A percentile compares a stretch with the other conserved stretches of the same genome.
Evolutionary conservation across 306 rosid genomes (phyloP).

Genomic region (Hylodesmum podocarpum): DNA sequence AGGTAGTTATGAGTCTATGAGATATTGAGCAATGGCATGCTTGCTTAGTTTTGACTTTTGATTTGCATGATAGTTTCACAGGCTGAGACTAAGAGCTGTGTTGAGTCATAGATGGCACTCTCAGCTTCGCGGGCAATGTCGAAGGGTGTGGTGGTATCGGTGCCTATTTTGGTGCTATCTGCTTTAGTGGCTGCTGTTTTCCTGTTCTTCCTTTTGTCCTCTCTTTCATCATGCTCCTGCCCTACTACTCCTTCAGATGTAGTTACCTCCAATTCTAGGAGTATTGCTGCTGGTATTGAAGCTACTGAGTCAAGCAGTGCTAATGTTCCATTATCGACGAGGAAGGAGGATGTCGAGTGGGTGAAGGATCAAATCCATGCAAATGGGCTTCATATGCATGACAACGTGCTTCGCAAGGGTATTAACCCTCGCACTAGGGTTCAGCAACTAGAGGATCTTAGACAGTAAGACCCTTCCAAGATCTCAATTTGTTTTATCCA

Average conservation of each 20-base stretch:
- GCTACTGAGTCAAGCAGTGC: constrained; percentile 2
- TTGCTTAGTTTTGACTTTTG: constrained; percentile 3
- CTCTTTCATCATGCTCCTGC: constrained; percentile 81
- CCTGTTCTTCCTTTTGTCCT: constrained; percentile 64
- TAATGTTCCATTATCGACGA: constrained; percentile 26
- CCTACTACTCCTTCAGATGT: constrained; percentile 36
- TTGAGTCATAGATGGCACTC: constrained; percentile 46
- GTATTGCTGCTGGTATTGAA: neutral
- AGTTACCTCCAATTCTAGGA: neutral
- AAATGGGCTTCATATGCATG: constrained; percentile 84
- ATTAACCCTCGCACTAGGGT: constrained; percentile 85
- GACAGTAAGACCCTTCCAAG: constrained; percentile 45
- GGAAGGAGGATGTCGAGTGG: constrained; percentile 83
- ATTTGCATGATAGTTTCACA: constrained; percentile 11
- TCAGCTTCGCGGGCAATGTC: constrained; percentile 55
- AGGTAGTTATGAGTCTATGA: neutral
- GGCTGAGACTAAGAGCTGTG: neutral
- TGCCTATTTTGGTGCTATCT: constrained; percentile 68
- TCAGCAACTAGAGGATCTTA: constrained; percentile 83
- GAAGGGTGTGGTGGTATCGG: constrained; percentile 67
- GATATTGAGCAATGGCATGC: neutral
- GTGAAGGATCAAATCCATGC: constrained; percentile 71
- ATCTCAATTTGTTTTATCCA: neutral
- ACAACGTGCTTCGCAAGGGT: constrained; percentile 87
- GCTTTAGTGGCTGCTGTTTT: constrained; percentile 57